A percentile compares a stretch with the other conserved stretches of the same genome.
These are phyloP conservation scores for Penstemon barbatus DNA, from an alignment of 257 asterid genomes.

Conservation along the genomic window DNA sequence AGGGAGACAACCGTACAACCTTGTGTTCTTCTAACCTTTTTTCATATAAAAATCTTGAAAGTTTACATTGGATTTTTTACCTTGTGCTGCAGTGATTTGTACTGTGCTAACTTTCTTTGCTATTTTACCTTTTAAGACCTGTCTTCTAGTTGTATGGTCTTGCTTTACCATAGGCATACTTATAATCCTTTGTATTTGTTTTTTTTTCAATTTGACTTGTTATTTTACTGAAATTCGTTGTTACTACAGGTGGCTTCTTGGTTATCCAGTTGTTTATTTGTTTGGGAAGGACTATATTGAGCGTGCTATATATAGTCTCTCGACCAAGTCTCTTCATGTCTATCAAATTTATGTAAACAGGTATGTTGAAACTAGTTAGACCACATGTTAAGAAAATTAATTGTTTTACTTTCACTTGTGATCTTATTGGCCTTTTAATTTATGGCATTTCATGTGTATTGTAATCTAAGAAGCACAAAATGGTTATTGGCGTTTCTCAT, in stretches of 20 bases:
- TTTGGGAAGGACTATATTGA: slow-evolving; percentile 61
- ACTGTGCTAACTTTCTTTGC: background rate
- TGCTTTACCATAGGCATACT: no score
- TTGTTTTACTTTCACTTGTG: background rate
- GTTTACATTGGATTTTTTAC: background rate
- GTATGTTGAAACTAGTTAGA: slow-evolving; percentile 33
- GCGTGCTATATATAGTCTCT: slow-evolving; percentile 68
- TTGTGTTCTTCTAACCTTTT: no score
- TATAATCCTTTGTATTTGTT: background rate
- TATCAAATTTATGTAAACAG: slow-evolving; percentile 65
- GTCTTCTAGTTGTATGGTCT: no score
- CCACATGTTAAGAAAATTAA: background rate
- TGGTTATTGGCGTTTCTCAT: background rate
- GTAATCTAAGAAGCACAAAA: background rate
- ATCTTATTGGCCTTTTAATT: background rate
- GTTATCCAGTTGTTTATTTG: slow-evolving; percentile 77
- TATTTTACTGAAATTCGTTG: slow-evolving; percentile 12
- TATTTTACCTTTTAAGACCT: background rate
- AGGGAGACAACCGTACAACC: no score
- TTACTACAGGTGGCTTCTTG: slow-evolving; percentile 75
- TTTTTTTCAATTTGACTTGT: background rate
- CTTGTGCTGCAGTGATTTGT: background rate
- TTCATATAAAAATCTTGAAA: background rate
- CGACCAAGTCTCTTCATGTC: slow-evolving; percentile 68
- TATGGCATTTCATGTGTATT: slow-evolving; percentile 11